Evolutionary conservation across 768 basidiomycete species (phyloP), one percentile per base, ranked within the genome.

Genomic region (Rhizopogon roseolus): DNA sequence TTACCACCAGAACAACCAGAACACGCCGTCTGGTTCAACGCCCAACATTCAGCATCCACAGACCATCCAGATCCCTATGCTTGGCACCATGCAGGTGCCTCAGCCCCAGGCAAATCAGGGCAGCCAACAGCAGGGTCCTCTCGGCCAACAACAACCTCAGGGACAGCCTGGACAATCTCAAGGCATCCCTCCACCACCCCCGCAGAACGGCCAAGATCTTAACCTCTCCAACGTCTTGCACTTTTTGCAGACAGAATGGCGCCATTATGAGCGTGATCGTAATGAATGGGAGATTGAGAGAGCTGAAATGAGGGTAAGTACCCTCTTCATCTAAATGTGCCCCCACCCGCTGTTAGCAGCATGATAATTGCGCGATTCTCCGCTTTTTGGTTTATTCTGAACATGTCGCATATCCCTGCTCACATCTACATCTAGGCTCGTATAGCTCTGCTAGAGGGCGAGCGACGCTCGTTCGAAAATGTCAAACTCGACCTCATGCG

Each of bases 231-330:
- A 84, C 64, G 94, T 98, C 55, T 80, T 99, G 57, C 97, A 99
- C 76, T 99, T 93, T 70, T 80, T 98, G 49, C 97, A 99, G 75
- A 93, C 92, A 19, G 97, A 99, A 77, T 98, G 95, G 93, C 81
- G 97, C 57, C 81, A 92, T 56, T 98, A 97, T 66, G 97, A 98
- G 72, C 86, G 95, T 69, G 97, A 99, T 75, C 81, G 96, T 64
- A 99, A 99, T 68, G 97, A 99, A 74, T 99, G 96, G 96, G 97
- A 99, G 78, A 99, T 99, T 64, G 97, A 98, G 73, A 80, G 97
- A 62, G 97, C 97, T 32, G 97, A 98, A 73, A 98, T 98, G 95
- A 81, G 96, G 80, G 93, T 94, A 59, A 64, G 90, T 83, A 41
- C 5, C 11, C 22, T 17, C 25, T 7, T 32, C 16, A 17, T 25